phyloP scores from a whole-genome alignment of 441 rosid genomes.

The Metrosideros polymorpha region DNA sequence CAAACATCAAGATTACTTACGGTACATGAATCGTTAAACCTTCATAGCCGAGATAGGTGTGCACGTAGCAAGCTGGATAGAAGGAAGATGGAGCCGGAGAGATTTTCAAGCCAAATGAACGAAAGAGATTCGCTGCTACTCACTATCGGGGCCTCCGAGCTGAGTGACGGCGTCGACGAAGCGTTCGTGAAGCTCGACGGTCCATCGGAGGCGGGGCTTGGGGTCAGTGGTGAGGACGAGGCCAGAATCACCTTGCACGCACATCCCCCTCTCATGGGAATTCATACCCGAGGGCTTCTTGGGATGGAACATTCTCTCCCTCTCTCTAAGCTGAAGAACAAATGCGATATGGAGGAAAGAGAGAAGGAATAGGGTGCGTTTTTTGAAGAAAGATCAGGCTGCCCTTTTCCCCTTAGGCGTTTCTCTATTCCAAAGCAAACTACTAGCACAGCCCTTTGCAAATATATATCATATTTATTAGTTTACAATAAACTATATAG shows the following conservation, averaged over 20 bases:
- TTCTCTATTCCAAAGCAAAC: background rate
- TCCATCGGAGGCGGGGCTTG: slow-evolving; percentile 99
- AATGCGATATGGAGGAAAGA: background rate
- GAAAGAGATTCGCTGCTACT: background rate
- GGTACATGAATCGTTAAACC: background rate
- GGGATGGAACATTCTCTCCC: slow-evolving; percentile 64
- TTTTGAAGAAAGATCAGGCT: background rate
- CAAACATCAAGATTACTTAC: background rate
- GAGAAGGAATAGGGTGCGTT: background rate
- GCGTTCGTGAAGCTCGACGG: slow-evolving; percentile 97
- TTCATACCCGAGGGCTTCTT: slow-evolving; percentile 70
- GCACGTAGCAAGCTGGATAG: background rate
- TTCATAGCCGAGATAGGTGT: background rate
- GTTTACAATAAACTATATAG: background rate
- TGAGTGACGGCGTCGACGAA: slow-evolving; percentile 99
- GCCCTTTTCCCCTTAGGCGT: background rate
- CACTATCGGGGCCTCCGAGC: slow-evolving; percentile 99
- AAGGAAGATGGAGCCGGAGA: background rate
- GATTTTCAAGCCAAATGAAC: background rate
- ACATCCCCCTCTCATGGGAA: slow-evolving; percentile 82
- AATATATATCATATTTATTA: background rate
- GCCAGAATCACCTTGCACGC: slow-evolving; percentile 97
- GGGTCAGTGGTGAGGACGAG: slow-evolving; percentile 99
- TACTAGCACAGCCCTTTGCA: background rate
- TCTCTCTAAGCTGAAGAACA: background rate